Evolutionary conservation across 2,329 filamentous ascomycete genomes (phyloP), one percentile per base, ranked within the genome.

Genomic region (Aureobasidium vineae): DNA sequence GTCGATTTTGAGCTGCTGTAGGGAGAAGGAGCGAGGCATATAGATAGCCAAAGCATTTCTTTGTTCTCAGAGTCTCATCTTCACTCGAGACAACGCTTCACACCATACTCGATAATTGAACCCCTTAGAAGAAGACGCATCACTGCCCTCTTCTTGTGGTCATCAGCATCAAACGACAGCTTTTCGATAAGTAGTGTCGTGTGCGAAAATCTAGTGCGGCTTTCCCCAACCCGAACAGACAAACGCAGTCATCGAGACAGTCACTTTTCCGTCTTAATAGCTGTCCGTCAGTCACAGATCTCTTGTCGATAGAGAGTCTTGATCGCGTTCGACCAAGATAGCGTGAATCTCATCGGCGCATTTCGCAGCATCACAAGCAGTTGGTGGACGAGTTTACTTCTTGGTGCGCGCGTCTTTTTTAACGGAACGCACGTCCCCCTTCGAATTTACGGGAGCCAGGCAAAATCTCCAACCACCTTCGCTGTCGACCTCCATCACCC

Each of bases 391-490:
- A 52, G 49, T 33, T 13, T 11, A 33, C 8, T 31, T 38, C 11
- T 40, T 56, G 36, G 21, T 26, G n/a, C 23, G 52, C 50, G 50
- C 38, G 54, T 33, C 23, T 36, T 40, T 59, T 36, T 28, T 16
- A 5, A 49, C 23, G 19, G 10, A 52, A 7, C 63, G 40, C 52
- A 56, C 53, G 41, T 50, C 7, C 53, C 33, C 23, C 40, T 28
- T 16, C 31, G n/a, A 41, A 56, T 23, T 40, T 36, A 26, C 43
- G 57, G 43, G 31, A 52, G 64, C 64, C 63, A 47, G 38, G 33
- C 28, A 68, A 69, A 65, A 68, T 64, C 63, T 66, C 54, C 67
- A 63, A 65, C 63, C 49, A 54, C 66, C 66, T 54, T 69, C 68
- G 61, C 65, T 70, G 47, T 69, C 63, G 57, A 57, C 40, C 63